Evolutionary conservation across 345 rosid species (phyloP).

Genomic region (Camelina laxa): DNA sequence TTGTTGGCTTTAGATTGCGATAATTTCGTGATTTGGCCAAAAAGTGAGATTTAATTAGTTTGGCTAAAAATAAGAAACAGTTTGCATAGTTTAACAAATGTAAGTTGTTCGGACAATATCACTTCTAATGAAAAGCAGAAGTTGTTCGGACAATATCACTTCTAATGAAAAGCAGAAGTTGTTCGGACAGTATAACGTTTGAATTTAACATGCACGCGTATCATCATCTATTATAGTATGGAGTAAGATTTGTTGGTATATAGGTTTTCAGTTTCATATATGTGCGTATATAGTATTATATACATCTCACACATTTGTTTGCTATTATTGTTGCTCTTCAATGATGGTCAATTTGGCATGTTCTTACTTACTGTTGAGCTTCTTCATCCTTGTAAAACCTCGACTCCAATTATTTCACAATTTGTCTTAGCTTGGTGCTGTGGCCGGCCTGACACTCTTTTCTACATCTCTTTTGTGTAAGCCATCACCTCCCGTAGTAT

Average conservation of each 20-base stretch:
- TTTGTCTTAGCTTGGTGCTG: no score
- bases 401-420: no score
- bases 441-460: neutral
- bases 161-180: no score
- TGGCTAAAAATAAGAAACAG: neutral
- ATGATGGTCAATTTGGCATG: neutral
- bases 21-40: neutral
- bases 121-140: no score
- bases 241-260: no score
- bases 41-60: neutral
- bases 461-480: neutral
- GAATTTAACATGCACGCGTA: no score
- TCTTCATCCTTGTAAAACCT: neutral
- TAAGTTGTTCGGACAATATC: neutral
- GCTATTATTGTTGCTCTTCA: neutral
- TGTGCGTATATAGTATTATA: no score
- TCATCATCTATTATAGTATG: no score
- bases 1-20: neutral
- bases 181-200: no score
- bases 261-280: no score
- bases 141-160: neutral
- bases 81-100: neutral
- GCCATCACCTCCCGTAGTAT: neutral
- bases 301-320: no score
- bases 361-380: neutral